phyloP scores from a whole-genome alignment of 164 flowering plant species.

The Stephania cephalantha region DNA sequence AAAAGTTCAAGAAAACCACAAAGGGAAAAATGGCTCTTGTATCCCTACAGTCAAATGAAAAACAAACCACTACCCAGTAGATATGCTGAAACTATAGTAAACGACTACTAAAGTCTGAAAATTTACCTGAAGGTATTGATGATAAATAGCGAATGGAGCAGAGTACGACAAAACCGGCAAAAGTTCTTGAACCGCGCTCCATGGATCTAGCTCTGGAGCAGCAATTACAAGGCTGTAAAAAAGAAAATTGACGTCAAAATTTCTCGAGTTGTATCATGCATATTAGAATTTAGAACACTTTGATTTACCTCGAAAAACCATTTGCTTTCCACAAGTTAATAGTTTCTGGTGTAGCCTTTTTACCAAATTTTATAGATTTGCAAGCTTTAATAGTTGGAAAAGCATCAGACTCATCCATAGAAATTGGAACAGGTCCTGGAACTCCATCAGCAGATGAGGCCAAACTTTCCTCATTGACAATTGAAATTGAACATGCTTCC shows the following conservation, averaged over 20 bases:
- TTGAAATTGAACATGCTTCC: slow-evolving; percentile 18
- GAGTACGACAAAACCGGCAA: slow-evolving; percentile 77
- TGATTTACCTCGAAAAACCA: slow-evolving; percentile 76
- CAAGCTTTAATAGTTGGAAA: slow-evolving; percentile 21
- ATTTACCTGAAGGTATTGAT: slow-evolving; percentile 82
- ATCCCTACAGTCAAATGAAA: neutral
- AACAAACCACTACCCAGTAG: neutral
- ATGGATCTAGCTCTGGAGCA: slow-evolving; percentile 80
- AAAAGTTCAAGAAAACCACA: neutral
- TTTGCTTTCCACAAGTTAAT: slow-evolving; percentile 68
- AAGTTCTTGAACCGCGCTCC: slow-evolving; percentile 59
- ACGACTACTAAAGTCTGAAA: slow-evolving; percentile 1
- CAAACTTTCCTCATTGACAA: slow-evolving; percentile 24
- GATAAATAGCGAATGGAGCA: slow-evolving; percentile 89
- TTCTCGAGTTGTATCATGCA: neutral
- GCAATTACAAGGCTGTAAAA: slow-evolving; percentile 75
- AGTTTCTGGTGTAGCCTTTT: slow-evolving; percentile 47
- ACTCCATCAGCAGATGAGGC: slow-evolving; percentile 26
- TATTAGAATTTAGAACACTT: slow-evolving; percentile 3
- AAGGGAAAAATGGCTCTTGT: neutral
- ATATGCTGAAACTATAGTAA: neutral
- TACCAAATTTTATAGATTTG: slow-evolving; percentile 67
- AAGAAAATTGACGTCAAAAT: slow-evolving; percentile 2
- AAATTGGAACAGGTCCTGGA: slow-evolving; percentile 10
- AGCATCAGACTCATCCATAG: slow-evolving; percentile 20